Percentiles rank a stretch among this genome's conserved stretches.
Conservation (phyloP, 1,139 yeast species). For the Diutina rugosa region DNA sequence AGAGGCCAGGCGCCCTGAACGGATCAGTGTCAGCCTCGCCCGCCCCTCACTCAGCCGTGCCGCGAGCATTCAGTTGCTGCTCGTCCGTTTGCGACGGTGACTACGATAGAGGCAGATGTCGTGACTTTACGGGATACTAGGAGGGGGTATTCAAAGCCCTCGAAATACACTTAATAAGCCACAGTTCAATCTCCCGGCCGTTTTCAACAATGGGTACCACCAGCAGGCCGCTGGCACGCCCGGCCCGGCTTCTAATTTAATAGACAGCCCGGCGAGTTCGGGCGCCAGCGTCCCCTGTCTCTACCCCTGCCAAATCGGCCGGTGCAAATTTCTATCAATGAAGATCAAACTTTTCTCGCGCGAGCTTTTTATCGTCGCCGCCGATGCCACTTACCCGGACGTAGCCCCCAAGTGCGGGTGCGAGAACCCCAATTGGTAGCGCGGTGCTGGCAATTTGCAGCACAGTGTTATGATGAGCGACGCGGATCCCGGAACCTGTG, state of each 20-base stretch:
- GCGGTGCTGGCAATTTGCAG: too few relatives aligned
- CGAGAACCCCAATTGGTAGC: too few relatives aligned
- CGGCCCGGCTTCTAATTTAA: neutral
- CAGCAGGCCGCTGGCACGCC: neutral
- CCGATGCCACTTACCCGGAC: neutral
- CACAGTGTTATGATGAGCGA: too few relatives aligned
- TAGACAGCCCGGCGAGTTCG: neutral
- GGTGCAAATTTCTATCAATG: neutral
- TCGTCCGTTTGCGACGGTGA: neutral
- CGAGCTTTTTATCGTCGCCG: neutral
- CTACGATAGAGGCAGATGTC: conserved; percentile 16
- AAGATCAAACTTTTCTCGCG: neutral
- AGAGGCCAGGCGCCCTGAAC: too few relatives aligned
- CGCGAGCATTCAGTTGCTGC: too few relatives aligned
- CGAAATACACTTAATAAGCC: conserved; percentile 35
- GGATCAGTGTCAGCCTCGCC: neutral
- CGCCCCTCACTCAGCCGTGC: neutral
- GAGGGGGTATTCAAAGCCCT: conserved; percentile 19
- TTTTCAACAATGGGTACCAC: conserved; percentile 11
- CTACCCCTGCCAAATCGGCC: neutral
- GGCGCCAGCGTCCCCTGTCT: neutral
- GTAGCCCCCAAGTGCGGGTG: neutral
- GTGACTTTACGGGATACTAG: conserved; percentile 49
- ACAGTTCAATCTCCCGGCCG: conserved; percentile 34
- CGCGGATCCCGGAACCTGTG: too few relatives aligned